Conservation (phyloP, 768 basidiomycete species). For the Phlebiopsis flavidoalba region DNA sequence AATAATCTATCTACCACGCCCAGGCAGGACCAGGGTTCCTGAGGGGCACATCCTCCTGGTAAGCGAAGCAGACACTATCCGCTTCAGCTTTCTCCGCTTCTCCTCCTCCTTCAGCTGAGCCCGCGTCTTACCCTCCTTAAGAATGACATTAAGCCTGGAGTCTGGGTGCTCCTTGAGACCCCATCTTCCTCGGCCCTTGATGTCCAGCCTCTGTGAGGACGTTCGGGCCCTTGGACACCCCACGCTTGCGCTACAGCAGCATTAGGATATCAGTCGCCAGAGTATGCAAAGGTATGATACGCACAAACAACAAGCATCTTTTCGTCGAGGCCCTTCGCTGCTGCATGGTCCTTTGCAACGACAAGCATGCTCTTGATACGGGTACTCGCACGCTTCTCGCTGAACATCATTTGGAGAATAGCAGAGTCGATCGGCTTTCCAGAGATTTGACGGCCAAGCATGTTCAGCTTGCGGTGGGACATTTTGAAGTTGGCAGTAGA, state of each 20-base stretch:
- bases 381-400: slow-evolving; percentile 83
- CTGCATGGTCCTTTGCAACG: slow-evolving; percentile 82
- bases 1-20: slow-evolving; percentile 59
- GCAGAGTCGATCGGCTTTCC: slow-evolving; percentile 92
- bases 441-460: slow-evolving; percentile 80
- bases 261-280: background rate
- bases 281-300: slow-evolving; percentile 26
- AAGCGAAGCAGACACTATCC: slow-evolving; percentile 75
- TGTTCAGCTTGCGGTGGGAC: slow-evolving; percentile 88
- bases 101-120: slow-evolving; percentile 62
- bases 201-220: slow-evolving; percentile 64
- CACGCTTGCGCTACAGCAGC: slow-evolving; percentile 73
- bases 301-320: slow-evolving; percentile 76
- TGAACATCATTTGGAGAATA: slow-evolving; percentile 95
- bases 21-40: slow-evolving; percentile 68
- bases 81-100: slow-evolving; percentile 61
- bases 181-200: slow-evolving; percentile 75
- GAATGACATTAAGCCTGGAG: slow-evolving; percentile 67
- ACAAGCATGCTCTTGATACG: slow-evolving; percentile 87
- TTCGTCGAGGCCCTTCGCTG: slow-evolving; percentile 64
- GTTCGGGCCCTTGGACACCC: slow-evolving; percentile 82
- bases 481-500: slow-evolving; percentile 92
- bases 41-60: slow-evolving; percentile 78
- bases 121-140: slow-evolving; percentile 77
- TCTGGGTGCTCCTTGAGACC: slow-evolving; percentile 77